Evolutionary conservation across 2,329 filamentous ascomycete genomes (phyloP).

Genomic region (Trichoderma aggressivum): DNA sequence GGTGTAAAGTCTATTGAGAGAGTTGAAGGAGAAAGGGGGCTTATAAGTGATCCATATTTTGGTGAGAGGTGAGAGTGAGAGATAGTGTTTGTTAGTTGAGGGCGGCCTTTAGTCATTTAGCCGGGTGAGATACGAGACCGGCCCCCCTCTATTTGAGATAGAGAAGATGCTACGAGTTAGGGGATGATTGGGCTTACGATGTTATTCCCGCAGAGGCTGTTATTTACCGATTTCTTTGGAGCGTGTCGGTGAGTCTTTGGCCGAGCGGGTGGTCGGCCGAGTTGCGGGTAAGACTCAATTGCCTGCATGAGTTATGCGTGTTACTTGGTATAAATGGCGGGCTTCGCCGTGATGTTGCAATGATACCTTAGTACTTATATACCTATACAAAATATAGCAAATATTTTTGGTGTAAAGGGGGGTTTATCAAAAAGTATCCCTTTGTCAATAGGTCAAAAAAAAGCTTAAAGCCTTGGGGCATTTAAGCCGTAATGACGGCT

Average conservation of each 20-base stretch:
- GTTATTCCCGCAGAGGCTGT: background rate
- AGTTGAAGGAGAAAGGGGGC: background rate
- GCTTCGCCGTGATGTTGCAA: background rate
- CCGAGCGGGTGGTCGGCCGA: constrained; percentile 2
- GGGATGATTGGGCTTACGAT: too few relatives aligned
- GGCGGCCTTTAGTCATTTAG: background rate
- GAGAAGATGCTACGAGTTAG: background rate
- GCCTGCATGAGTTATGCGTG: background rate
- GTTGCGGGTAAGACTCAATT: background rate
- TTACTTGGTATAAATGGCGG: background rate
- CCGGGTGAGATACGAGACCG: background rate
- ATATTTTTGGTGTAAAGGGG: background rate
- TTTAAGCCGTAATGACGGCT: too few relatives aligned
- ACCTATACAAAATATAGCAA: background rate
- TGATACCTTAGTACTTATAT: too few relatives aligned
- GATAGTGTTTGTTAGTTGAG: background rate
- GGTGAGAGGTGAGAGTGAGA: background rate
- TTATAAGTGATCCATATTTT: background rate
- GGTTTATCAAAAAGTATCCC: too few relatives aligned
- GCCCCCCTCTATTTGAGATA: background rate
- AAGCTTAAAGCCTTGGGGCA: too few relatives aligned
- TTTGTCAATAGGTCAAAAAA: too few relatives aligned
- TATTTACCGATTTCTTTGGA: background rate
- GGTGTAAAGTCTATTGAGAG: background rate
- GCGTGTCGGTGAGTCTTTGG: background rate